phyloP scores from a whole-genome alignment of 78 protist species.

The Dictyostelium discoideum region DNA sequence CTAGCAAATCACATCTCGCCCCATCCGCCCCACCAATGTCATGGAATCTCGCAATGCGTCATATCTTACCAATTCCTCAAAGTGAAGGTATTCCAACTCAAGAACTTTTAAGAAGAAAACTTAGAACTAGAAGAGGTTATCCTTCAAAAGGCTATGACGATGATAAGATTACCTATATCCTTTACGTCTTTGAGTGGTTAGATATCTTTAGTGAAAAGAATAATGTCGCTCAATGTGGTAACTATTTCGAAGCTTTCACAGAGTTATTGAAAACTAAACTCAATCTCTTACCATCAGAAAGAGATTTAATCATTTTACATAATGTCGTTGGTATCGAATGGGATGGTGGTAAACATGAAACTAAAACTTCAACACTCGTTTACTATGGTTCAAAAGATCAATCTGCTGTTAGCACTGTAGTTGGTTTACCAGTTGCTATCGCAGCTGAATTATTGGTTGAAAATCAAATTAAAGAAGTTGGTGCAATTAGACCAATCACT shows the following conservation, averaged over 20 bases:
- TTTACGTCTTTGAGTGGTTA: conserved; percentile 61
- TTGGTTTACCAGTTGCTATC: conserved; percentile 91
- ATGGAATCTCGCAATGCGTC: conserved; percentile 59
- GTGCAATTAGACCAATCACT: conserved; percentile 64
- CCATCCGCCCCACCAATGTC: conserved; percentile 2
- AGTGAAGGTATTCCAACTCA: conserved; percentile 41
- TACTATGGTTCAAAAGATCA: conserved; percentile 60
- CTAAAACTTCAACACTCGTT: conserved; percentile 78
- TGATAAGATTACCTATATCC: conserved; percentile 62
- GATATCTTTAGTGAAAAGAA: conserved; percentile 15
- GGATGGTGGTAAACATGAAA: conserved; percentile 75
- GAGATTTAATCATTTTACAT: conserved; percentile 82
- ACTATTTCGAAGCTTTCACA: conserved; percentile 43
- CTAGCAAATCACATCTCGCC: neutral
- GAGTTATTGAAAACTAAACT: conserved; percentile 55
- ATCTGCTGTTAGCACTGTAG: conserved; percentile 85
- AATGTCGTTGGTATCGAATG: conserved; percentile 77
- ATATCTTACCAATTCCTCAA: conserved; percentile 30
- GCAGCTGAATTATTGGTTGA: conserved; percentile 86
- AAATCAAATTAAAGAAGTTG: conserved; percentile 34
- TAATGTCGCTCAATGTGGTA: conserved; percentile 26
- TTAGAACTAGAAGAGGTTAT: conserved; percentile 65
- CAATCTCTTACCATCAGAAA: conserved; percentile 58
- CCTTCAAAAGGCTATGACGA: conserved; percentile 83
- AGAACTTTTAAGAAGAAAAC: conserved; percentile 56